A percentile compares a stretch with the other conserved stretches of the same genome.
Evolutionary conservation across 73 alveolate species (phyloP).

Genomic region (Effrenium voratum): DNA sequence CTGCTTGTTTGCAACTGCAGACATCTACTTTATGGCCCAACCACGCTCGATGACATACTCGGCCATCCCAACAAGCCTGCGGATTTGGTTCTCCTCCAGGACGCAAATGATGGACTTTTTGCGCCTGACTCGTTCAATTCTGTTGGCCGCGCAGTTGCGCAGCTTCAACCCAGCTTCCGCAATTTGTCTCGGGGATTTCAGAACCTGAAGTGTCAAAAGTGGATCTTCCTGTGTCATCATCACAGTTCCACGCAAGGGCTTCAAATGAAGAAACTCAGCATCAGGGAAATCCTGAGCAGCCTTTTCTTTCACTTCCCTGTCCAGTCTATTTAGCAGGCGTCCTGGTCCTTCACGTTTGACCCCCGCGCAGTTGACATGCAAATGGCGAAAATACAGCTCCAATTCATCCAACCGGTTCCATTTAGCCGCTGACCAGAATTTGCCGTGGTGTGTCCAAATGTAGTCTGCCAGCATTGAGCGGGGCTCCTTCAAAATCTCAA

Average conservation of each 20-base stretch:
- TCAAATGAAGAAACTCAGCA: background rate
- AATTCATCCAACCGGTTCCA: constrained; percentile 1
- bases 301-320: background rate
- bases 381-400: background rate
- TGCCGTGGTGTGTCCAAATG: background rate
- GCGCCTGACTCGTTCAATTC: background rate
- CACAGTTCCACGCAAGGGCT: background rate
- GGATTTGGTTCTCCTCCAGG: background rate
- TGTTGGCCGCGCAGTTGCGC: background rate
- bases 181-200: background rate
- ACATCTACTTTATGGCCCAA: background rate
- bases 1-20: background rate
- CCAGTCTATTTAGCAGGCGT: background rate
- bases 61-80: background rate
- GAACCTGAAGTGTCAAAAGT: background rate
- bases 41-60: background rate
- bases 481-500: background rate
- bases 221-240: background rate
- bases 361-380: background rate
- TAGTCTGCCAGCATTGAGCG: background rate
- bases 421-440: background rate
- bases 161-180: background rate
- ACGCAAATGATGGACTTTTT: background rate
- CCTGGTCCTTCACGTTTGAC: background rate
- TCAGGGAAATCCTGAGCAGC: background rate